phyloP scores from a whole-genome alignment of 441 rosid genomes.

The Metrosideros polymorpha region DNA sequence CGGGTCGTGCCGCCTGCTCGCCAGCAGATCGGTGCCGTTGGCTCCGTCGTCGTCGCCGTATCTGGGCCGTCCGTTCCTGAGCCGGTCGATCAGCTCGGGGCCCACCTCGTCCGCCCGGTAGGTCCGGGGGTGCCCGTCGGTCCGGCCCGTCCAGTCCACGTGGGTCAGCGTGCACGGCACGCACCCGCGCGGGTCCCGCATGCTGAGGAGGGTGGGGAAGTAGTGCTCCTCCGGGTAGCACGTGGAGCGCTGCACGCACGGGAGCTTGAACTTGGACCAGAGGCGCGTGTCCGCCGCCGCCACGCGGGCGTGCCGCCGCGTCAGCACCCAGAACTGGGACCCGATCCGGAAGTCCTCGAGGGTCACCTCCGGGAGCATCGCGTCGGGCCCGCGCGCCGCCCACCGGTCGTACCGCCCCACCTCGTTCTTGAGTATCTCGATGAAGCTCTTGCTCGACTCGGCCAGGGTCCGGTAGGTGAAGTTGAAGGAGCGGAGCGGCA shows the following conservation, averaged over 20 bases:
- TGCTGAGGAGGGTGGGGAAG: conserved; percentile 67
- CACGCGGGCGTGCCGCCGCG: conserved; percentile 54
- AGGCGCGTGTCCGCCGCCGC: conserved; percentile 40
- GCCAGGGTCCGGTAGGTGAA: conserved; percentile 35
- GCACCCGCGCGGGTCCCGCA: conserved; percentile 44
- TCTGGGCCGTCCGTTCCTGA: conserved; percentile 34
- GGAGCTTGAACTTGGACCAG: conserved; percentile 52
- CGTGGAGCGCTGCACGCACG: conserved; percentile 32
- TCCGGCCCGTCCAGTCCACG: conserved; percentile 52
- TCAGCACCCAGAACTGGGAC: conserved; percentile 76
- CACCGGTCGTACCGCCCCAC: conserved; percentile 44
- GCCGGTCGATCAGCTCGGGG: conserved; percentile 26
- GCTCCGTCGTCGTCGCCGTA: conserved; percentile 37
- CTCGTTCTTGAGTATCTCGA: conserved; percentile 52
- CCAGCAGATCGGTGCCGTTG: conserved; percentile 35
- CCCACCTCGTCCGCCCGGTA: conserved; percentile 36
- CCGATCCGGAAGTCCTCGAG: conserved; percentile 66
- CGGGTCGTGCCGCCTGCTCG: conserved; percentile 19
- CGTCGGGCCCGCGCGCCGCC: conserved; percentile 61
- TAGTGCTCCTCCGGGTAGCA: conserved; percentile 71
- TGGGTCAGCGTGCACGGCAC: conserved; percentile 58
- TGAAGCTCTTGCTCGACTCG: conserved; percentile 42
- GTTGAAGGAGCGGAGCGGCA: conserved; percentile 54
- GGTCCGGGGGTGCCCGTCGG: conserved; percentile 64
- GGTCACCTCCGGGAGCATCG: conserved; percentile 65